These are phyloP conservation scores for Tulasnella calospora DNA, from an alignment of 768 basidiomycete species.

Conservation along the genomic window DNA sequence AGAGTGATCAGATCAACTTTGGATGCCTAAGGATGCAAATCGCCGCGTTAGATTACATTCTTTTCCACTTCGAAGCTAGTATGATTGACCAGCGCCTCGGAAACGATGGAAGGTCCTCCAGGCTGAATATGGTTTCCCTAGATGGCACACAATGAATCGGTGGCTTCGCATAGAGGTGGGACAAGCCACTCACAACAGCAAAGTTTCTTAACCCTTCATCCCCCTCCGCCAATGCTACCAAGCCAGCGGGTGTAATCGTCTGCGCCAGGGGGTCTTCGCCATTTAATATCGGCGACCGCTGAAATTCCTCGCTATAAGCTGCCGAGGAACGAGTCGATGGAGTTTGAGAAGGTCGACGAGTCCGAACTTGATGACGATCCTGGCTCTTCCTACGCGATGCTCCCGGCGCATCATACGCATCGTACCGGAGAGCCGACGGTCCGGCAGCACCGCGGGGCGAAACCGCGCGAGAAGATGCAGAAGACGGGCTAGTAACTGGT, in stretches of 20 bases:
- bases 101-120: background rate
- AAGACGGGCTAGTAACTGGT: constrained; percentile 29
- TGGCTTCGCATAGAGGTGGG: background rate
- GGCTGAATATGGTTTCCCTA: background rate
- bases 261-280: background rate
- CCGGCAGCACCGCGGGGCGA: background rate
- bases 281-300: background rate
- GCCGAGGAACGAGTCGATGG: background rate
- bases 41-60: background rate
- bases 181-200: background rate
- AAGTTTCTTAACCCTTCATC: background rate
- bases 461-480: background rate
- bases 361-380: background rate
- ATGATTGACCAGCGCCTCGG: background rate
- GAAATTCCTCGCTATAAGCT: background rate
- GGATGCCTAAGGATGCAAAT: constrained; percentile 32
- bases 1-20: constrained; percentile 63
- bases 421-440: constrained; percentile 5
- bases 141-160: background rate
- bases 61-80: background rate
- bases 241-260: background rate
- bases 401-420: constrained; percentile 14
- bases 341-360: background rate
- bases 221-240: background rate
- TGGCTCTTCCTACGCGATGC: background rate